These are phyloP conservation scores for Psilocybe cubensis DNA, from an alignment of 768 basidiomycete genomes.

Conservation along the genomic window DNA sequence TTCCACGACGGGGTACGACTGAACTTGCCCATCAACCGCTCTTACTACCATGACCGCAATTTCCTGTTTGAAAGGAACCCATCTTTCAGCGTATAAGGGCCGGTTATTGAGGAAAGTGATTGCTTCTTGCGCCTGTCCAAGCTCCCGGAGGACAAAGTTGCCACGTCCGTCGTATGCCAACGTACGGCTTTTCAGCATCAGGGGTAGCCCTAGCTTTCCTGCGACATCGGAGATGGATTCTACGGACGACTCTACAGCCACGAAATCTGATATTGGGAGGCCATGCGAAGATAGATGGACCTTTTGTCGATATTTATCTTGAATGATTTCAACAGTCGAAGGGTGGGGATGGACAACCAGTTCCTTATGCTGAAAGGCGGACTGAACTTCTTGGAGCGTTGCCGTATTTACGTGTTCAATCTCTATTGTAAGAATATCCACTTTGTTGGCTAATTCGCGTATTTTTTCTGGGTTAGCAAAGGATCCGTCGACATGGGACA, in stretches of 20 bases:
- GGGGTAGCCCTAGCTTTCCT: conserved; percentile 71
- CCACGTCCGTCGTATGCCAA: conserved; percentile 96
- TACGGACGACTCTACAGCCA: conserved; percentile 56
- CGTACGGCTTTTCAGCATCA: conserved; percentile 97
- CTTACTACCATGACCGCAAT: conserved; percentile 98
- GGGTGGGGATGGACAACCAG: conserved; percentile 77
- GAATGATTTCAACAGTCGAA: conserved; percentile 81
- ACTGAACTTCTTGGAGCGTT: conserved; percentile 67
- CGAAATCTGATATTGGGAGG: conserved; percentile 64
- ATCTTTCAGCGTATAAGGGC: conserved; percentile 91
- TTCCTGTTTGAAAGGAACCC: conserved; percentile 88
- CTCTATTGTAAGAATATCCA: conserved; percentile 91
- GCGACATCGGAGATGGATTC: conserved; percentile 58
- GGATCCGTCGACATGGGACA: conserved; percentile 83
- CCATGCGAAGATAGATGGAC: conserved; percentile 72
- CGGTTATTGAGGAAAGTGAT: conserved; percentile 60
- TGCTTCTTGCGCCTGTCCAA: conserved; percentile 54
- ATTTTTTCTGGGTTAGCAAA: conserved; percentile 85
- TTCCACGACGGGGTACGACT: conserved; percentile 91
- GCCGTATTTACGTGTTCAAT: conserved; percentile 93
- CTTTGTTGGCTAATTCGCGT: conserved; percentile 73
- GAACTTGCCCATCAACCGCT: conserved; percentile 69
- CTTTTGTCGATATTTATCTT: conserved; percentile 80
- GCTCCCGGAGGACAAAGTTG: conserved; percentile 74
- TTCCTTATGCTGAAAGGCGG: conserved; percentile 26